These are phyloP conservation scores for Lachnellula hyalina DNA, from an alignment of 2,329 filamentous ascomycete species.

Conservation along the genomic window DNA sequence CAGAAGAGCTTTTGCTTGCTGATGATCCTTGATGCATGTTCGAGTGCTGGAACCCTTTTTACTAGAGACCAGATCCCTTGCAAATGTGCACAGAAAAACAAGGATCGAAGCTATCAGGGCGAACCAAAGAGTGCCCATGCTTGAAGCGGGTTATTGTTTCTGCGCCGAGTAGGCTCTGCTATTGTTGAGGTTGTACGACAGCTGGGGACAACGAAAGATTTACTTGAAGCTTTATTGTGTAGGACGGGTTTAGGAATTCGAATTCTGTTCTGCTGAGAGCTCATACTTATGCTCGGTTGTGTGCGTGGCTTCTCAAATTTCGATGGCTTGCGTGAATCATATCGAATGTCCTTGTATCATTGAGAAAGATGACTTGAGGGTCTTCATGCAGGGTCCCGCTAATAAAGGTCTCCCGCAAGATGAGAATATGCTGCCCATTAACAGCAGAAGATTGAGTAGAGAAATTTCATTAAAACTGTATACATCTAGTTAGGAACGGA, in stretches of 20 bases:
- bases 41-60: not conserved
- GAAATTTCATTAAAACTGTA: too few relatives aligned
- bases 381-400: not conserved
- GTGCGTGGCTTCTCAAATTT: not conserved
- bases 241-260: too few relatives aligned
- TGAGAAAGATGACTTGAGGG: not conserved
- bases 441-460: too few relatives aligned
- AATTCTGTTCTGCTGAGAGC: not conserved
- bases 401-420: not conserved
- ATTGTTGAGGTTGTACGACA: too few relatives aligned
- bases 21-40: not conserved
- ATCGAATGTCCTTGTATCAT: not conserved
- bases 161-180: too few relatives aligned
- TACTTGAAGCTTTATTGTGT: too few relatives aligned
- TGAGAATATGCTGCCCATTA: not conserved
- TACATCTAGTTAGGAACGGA: too few relatives aligned
- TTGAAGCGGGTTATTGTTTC: too few relatives aligned
- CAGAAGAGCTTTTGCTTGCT: not conserved
- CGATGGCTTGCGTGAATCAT: not conserved
- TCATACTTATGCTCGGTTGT: not conserved
- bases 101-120: not conserved
- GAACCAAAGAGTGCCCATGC: too few relatives aligned
- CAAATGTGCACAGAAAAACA: not conserved
- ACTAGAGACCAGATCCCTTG: not conserved
- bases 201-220: too few relatives aligned